Base-by-base conservation (phyloP, 306 rosid species). In the Aeschynomene evenia region DNA sequence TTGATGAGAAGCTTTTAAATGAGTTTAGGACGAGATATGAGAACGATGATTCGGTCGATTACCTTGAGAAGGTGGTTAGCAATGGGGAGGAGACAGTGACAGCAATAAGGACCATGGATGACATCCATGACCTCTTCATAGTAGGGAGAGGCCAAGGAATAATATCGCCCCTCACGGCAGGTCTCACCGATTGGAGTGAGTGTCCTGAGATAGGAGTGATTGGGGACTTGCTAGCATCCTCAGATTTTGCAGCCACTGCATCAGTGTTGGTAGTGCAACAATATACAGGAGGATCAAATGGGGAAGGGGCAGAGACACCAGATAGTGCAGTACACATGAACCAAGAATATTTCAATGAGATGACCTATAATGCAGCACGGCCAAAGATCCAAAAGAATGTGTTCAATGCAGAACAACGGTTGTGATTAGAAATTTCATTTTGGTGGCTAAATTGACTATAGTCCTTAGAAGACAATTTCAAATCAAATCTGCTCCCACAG, bases 181-280 rank as follows among this genome's bases (percentile, higher is more conserved):
- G 99, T 34, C 31, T 94, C 4, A 88, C 96, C 0, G 99, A 94
- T 62, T 91, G 99, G 99, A 94, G 99, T 33, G 99, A 91, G 71
- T 94, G 97, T 43, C 97, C 96, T 0, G 97, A 94, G 40, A 86
- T 94, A 0, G 99, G 99, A 0, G 87, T 95, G 0, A 94, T 94
- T 14, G 99, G 99, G 3, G 99, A 94, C 61, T 43, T 94, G 58
- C 43, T 90, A 14, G 98, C 97, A 1, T 91, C 98, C 1, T 80
- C 97, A 2, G 98, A 94, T 83, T 91, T 88, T 63, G 97, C 95
- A 12, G 84, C 96, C 3, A 84, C 95, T 0, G 87, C 90, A 28
- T 90, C 98, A 0, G 96, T 94, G 18, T 78, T 94, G 79, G 92
- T 94, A 4, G 79, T 91, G 67, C 95, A 90, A 16, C 97, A 94